Conservation (phyloP, 1,284 basidiomycete genomes). For the Bothia castanella region DNA sequence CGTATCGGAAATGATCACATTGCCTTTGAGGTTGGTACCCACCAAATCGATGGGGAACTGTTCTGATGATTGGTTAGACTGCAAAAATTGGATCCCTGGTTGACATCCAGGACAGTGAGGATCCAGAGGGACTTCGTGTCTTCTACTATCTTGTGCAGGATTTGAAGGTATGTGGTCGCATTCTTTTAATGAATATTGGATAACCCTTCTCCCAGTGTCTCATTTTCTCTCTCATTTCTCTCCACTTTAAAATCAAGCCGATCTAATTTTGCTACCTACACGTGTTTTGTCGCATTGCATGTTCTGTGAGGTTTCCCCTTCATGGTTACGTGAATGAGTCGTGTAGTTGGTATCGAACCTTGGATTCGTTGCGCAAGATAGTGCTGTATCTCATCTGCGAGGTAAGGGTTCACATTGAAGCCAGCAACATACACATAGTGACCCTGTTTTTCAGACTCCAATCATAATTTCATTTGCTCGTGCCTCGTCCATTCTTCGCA, state of each 20-base stretch:
- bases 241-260: slow-evolving; percentile 99
- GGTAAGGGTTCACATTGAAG: slow-evolving; percentile 9
- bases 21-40: slow-evolving; percentile 81
- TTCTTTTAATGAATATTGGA: not conserved
- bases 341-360: slow-evolving; percentile 6
- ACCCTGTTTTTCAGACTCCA: slow-evolving; percentile 11
- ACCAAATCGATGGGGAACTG: not conserved
- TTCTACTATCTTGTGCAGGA: slow-evolving; percentile 99
- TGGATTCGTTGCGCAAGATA: slow-evolving; percentile 24
- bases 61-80: slow-evolving; percentile 53
- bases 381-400: slow-evolving; percentile 20
- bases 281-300: slow-evolving; percentile 1
- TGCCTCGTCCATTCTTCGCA: not conserved
- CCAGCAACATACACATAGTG: not conserved
- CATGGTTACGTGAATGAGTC: slow-evolving; percentile 7
- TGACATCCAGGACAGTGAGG: slow-evolving; percentile 95
- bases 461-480: slow-evolving; percentile 10
- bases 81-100: slow-evolving; percentile 96
- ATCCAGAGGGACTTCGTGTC: slow-evolving; percentile 95
- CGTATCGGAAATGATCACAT: slow-evolving; percentile 94
- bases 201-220: slow-evolving; percentile 66
- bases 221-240: slow-evolving; percentile 94
- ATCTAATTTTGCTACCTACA: slow-evolving; percentile 49
- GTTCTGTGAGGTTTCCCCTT: not conserved
- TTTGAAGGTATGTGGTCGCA: slow-evolving; percentile 65